Base-by-base conservation (phyloP, 108 stramenopile species). In the Nitzschia sp. region DNA sequence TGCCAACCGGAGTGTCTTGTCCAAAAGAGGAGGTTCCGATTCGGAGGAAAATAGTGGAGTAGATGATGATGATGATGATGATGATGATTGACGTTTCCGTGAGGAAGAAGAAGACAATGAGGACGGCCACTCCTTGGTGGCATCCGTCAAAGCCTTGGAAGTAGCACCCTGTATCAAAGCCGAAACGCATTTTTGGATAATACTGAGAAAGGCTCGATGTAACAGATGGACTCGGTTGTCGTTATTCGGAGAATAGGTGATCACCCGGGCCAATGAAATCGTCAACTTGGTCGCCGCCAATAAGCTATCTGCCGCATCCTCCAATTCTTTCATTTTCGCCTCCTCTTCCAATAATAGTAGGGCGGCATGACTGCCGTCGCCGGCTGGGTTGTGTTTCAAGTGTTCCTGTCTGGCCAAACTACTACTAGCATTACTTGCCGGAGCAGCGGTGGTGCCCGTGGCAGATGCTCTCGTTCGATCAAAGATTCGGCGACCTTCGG, bases 151-250 rank as follows among this genome's bases (percentile, higher is more conserved):
- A 15, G 38, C 32, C 23, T 36, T 45, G 17, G 38, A 25, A 58
- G 56, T 26, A 5, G 33, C 29, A 25, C 22, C 53, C 6, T 27
- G 30, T 15, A n/a, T 34, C 56, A 58, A 34, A 31, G 56, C 32
- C 1, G 33, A 17, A 1, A 58, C 32, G 22, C 60, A 61, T 23
- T 61, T 34, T 19, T 44, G 60, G 23, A 45, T 6, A 15, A 61
- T 44, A 44, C 41, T 23, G 1, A 61, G 11, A 61, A 61, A 61
- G 60, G 60, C 36, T 22, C 60, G 19, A 61, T 61, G 60, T 16
- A 61, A 34, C 13, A 25, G 1, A 8, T 34, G 15, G 11, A 61
- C 41, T 22, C 38, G 35, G 0, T 31, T 13, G 21, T 61, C 41
- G 19, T 61, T 38, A 21, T 29, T 22, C 19, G 48, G 21, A 8